phyloP scores from a whole-genome alignment of 768 basidiomycete genomes.

The Boletus sp. region DNA sequence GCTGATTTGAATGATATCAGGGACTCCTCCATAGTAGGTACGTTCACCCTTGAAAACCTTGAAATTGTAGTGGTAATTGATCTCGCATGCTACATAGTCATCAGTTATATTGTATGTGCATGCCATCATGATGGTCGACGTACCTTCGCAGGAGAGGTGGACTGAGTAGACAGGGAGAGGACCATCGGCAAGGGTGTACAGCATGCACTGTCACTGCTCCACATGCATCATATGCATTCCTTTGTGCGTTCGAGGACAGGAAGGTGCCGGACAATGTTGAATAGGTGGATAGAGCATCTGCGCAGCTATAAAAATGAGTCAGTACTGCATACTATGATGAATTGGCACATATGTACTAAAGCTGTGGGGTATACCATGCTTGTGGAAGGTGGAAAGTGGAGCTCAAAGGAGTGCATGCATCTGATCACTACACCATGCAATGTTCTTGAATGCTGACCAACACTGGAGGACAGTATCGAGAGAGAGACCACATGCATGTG shows the following conservation, averaged over 20 bases:
- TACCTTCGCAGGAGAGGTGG: background rate
- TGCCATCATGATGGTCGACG: too few species aligned
- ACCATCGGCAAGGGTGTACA: background rate
- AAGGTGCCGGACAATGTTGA: background rate
- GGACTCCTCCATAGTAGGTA: background rate
- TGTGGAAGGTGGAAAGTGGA: too few species aligned
- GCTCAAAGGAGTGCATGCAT: too few species aligned
- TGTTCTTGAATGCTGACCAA: too few species aligned
- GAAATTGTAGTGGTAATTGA: constrained; percentile 6
- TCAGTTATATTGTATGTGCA: too few species aligned
- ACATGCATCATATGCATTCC: background rate
- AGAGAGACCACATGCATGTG: too few species aligned
- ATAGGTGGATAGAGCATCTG: background rate
- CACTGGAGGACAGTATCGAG: too few species aligned
- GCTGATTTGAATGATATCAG: background rate
- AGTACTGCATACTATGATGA: too few species aligned
- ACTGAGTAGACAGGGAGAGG: background rate
- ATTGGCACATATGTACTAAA: too few species aligned
- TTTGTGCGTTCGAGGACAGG: background rate
- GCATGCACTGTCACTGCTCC: background rate
- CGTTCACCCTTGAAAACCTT: background rate
- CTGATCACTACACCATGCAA: too few species aligned
- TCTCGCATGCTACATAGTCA: background rate
- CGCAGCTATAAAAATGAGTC: background rate
- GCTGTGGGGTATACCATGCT: too few species aligned